Evolutionary conservation across 2,329 filamentous ascomycete genomes (phyloP).

Genomic region (Cyphellophora europaea): DNA sequence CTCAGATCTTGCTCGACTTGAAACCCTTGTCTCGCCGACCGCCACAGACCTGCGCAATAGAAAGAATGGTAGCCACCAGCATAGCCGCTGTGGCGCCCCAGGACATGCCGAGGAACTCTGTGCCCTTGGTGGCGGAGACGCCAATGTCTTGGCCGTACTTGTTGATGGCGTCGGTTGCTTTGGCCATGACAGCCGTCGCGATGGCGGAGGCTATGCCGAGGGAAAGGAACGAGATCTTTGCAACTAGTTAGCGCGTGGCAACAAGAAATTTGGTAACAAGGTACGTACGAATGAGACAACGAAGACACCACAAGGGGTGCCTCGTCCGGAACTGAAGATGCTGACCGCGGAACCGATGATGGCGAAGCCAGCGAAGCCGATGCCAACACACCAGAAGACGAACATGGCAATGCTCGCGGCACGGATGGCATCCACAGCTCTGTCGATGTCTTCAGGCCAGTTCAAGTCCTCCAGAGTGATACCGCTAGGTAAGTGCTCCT

Average conservation of each 20-base stretch:
- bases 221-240: constrained; percentile 43
- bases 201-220: constrained; percentile 68
- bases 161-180: constrained; percentile 45
- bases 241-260: constrained; percentile 3
- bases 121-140: constrained; percentile 40
- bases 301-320: constrained; percentile 42
- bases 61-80: constrained; percentile 24
- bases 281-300: constrained; percentile 33
- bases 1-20: neutral
- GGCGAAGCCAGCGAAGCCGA: constrained; percentile 41
- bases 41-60: constrained; percentile 19
- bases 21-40: constrained; percentile 1
- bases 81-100: constrained; percentile 46
- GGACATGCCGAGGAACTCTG: constrained; percentile 48
- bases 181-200: constrained; percentile 51
- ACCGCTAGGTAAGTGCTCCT: constrained; percentile 37
- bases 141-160: constrained; percentile 41
- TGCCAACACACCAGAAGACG: constrained; percentile 50
- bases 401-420: constrained; percentile 44
- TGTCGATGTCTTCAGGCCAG: constrained; percentile 48
- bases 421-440: constrained; percentile 42
- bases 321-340: constrained; percentile 34
- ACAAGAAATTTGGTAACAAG: no score
- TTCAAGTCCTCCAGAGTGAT: constrained; percentile 43
- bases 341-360: constrained; percentile 38